Base-by-base conservation (phyloP, 805 yeast species). In the Teunomyces tritomae region DNA sequence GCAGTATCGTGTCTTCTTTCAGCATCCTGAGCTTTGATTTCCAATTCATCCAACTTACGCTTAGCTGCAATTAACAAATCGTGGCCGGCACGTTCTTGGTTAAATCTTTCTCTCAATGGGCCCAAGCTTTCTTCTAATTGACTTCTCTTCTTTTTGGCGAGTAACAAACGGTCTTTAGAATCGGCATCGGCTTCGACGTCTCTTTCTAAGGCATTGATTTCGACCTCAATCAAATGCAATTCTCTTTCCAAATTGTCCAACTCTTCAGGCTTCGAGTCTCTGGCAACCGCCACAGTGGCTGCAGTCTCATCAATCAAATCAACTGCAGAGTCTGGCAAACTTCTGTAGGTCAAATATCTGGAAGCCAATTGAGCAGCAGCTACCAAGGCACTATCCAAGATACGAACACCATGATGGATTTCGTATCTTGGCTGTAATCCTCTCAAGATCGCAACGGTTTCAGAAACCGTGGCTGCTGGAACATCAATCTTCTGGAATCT, bases 191-290 rank as follows among this genome's bases (percentile, higher is more conserved):
- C 87, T 50, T 85, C 96, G 61, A 84, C 85, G 65, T 92, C 99
- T 71, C 99, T 87, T 71, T 94, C 97, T 58, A 94, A 78, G 1
- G 99, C 99, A 63, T 89, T 89, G 63, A 94, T 92, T 70, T 94
- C 99, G 49, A 94, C 98, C 60, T 92, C 96, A 30, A 94, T 71
- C 57, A 94, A 79, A 65, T 90, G 95, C 43, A 91, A 77, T 71
- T 89, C 89, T 68, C 99, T 87, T 70, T 94, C 99, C 57, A 90
- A 80, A 39, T 84, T 85, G 71, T 94, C 99, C 59, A 94, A 78
- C 66, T 90, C 97, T 69, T 94, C 99, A 1, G 99, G 99, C 65
- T 89, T 89, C 3, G 98, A 92, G 66, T 94, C 99, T 70, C 99
- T 83, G 3, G 97, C 96, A 45, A 94, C 99, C 0, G 98, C 98